phyloP scores from a whole-genome alignment of 495 filamentous ascomycete species.

The Echria macrotheca region DNA sequence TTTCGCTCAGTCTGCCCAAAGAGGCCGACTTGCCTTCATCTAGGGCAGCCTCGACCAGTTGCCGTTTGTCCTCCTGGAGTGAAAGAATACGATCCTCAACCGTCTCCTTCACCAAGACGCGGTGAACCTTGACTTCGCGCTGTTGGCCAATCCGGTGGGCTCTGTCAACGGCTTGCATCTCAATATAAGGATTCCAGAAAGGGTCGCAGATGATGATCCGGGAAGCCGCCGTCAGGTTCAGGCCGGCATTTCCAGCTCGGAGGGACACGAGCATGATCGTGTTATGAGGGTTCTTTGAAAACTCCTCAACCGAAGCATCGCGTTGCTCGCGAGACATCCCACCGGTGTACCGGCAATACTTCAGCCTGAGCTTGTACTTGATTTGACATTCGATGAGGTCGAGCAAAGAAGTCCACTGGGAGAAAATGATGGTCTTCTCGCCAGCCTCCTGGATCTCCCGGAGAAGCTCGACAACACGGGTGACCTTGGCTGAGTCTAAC shows the following conservation, averaged over 20 bases:
- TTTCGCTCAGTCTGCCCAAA: slow-evolving; percentile 54
- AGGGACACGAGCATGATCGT: slow-evolving; percentile 83
- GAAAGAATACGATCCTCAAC: slow-evolving; percentile 86
- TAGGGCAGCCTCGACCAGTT: slow-evolving; percentile 72
- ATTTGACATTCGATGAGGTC: slow-evolving; percentile 92
- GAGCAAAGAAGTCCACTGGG: slow-evolving; percentile 84
- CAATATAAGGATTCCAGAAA: slow-evolving; percentile 95
- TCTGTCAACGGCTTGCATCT: slow-evolving; percentile 91
- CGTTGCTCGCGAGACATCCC: slow-evolving; percentile 67
- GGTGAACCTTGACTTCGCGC: slow-evolving; percentile 70
- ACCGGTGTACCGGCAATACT: slow-evolving; percentile 79
- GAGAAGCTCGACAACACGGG: slow-evolving; percentile 68
- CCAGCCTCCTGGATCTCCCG: slow-evolving; percentile 26
- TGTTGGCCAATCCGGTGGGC: slow-evolving; percentile 87
- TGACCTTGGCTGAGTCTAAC: slow-evolving; percentile 72
- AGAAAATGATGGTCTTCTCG: slow-evolving; percentile 91
- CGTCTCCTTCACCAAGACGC: slow-evolving; percentile 68
- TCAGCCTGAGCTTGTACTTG: slow-evolving; percentile 47
- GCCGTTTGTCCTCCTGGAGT: slow-evolving; percentile 79
- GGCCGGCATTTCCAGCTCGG: slow-evolving; percentile 84
- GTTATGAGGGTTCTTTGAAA: slow-evolving; percentile 59
- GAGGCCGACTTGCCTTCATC: slow-evolving; percentile 69
- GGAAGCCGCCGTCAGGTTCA: slow-evolving; percentile 82
- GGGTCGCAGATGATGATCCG: slow-evolving; percentile 91
- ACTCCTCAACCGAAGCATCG: slow-evolving; percentile 65